phyloP scores from a whole-genome alignment of 2,329 filamentous ascomycete genomes.

The Verticillium albo-atrum region DNA sequence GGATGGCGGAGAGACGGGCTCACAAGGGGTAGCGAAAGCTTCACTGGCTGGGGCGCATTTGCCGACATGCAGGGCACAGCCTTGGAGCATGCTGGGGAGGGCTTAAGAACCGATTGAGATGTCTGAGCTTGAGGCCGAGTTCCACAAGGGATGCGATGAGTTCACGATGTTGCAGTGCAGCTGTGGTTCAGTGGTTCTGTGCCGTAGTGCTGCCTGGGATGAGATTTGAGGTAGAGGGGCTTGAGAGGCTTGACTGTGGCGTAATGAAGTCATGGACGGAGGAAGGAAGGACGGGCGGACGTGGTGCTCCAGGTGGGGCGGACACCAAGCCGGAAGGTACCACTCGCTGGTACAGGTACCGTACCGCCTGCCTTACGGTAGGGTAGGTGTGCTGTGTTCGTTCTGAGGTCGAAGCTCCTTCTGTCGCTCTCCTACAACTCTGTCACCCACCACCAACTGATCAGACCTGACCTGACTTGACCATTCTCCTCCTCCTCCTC shows the following conservation, averaged over 20 bases:
- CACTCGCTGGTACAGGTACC: too few species aligned
- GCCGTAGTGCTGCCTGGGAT: not conserved
- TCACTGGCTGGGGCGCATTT: slow-evolving; percentile 64
- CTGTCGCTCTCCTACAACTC: too few species aligned
- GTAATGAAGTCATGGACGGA: not conserved
- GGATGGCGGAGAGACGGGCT: slow-evolving; percentile 16
- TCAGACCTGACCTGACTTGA: too few species aligned
- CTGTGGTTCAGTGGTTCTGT: too few species aligned
- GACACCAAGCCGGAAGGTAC: not conserved
- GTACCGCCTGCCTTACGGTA: too few species aligned
- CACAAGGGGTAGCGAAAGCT: slow-evolving; percentile 74
- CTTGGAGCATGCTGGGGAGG: slow-evolving; percentile 1
- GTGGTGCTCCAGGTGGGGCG: not conserved
- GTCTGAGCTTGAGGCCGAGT: not conserved
- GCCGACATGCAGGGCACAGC: slow-evolving; percentile 42
- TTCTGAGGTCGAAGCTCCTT: too few species aligned
- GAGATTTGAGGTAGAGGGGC: too few species aligned
- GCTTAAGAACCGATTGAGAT: not conserved
- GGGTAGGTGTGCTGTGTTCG: too few species aligned
- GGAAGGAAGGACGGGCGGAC: too few species aligned
- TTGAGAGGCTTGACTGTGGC: not conserved
- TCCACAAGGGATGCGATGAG: not conserved
- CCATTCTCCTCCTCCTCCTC: too few species aligned
- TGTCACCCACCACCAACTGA: too few species aligned
- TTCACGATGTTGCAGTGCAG: too few species aligned